These are phyloP conservation scores for Przewalskia tangutica DNA, from an alignment of 257 asterid genomes.

Conservation along the genomic window DNA sequence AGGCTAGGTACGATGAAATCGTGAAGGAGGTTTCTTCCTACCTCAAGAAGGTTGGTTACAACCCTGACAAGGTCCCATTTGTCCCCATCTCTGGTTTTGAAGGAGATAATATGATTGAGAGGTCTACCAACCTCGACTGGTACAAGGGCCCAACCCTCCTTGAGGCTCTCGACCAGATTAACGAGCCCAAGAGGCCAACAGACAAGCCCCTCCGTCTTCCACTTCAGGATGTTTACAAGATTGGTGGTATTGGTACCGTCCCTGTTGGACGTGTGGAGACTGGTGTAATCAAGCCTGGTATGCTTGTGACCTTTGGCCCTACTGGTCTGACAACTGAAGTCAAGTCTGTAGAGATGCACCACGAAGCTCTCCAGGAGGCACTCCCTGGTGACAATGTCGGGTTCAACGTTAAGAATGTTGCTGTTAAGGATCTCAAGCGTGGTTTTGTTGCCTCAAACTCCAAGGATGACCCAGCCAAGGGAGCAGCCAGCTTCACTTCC, in stretches of 20 bases:
- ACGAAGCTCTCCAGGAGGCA: conserved; percentile 54
- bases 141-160: too few species aligned
- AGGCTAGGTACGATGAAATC: too few species aligned
- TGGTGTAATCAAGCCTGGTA: conserved; percentile 27
- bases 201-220: conserved; percentile 62
- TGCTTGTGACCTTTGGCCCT: conserved; percentile 63
- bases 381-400: conserved; percentile 79
- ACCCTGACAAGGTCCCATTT: too few species aligned
- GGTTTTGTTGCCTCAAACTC: conserved; percentile 72
- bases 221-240: conserved; percentile 79
- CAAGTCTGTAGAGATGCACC: conserved; percentile 81
- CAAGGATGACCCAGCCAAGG: conserved; percentile 71
- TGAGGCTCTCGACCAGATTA: too few species aligned
- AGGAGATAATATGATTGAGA: too few species aligned
- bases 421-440: conserved; percentile 76
- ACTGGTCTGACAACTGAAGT: conserved; percentile 65
- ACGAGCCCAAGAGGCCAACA: too few species aligned
- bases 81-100: too few species aligned
- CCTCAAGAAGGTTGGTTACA: too few species aligned
- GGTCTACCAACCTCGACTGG: too few species aligned
- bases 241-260: conserved; percentile 74
- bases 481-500: conserved; percentile 49
- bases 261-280: conserved; percentile 56
- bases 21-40: too few species aligned
- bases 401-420: conserved; percentile 68